These are phyloP conservation scores for Sherardia arvensis DNA, from an alignment of 257 asterid genomes.

Conservation along the genomic window DNA sequence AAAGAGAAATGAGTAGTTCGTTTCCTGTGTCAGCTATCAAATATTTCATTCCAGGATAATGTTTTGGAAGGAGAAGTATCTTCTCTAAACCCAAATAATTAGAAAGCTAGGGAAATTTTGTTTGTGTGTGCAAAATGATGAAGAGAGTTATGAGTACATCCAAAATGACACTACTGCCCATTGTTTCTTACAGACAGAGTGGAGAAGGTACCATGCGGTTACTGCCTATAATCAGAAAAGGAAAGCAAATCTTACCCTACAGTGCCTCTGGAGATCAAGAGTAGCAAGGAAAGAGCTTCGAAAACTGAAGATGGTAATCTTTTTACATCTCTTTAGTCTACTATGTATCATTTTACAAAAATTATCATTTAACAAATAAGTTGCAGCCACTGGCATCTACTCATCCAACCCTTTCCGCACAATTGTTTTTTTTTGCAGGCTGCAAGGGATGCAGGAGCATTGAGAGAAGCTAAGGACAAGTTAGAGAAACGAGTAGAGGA, in stretches of 20 bases:
- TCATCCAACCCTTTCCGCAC: constrained; percentile 6
- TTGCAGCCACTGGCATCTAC: background rate
- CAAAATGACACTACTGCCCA: constrained; percentile 7
- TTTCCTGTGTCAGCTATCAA: background rate
- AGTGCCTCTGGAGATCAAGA: constrained; percentile 89
- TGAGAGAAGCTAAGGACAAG: constrained; percentile 92
- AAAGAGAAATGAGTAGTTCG: background rate
- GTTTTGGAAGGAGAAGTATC: background rate
- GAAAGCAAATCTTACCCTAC: constrained; percentile 51
- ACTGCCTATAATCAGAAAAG: constrained; percentile 45
- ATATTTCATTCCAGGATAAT: background rate
- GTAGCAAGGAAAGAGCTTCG: constrained; percentile 85
- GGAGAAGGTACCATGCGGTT: constrained; percentile 68
- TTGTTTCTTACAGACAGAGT: constrained; percentile 46
- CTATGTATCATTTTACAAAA: background rate
- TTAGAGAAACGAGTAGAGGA: constrained; percentile 92
- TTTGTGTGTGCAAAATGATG: background rate
- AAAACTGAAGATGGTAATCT: constrained; percentile 62
- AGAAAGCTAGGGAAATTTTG: background rate
- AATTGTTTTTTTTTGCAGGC: constrained; percentile 63
- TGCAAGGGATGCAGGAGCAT: constrained; percentile 94
- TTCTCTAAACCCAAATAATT: background rate
- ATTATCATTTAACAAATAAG: background rate
- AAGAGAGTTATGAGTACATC: background rate
- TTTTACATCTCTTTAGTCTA: background rate